Conservation (phyloP, 495 filamentous ascomycete genomes). For the Penicillium turbatum region DNA sequence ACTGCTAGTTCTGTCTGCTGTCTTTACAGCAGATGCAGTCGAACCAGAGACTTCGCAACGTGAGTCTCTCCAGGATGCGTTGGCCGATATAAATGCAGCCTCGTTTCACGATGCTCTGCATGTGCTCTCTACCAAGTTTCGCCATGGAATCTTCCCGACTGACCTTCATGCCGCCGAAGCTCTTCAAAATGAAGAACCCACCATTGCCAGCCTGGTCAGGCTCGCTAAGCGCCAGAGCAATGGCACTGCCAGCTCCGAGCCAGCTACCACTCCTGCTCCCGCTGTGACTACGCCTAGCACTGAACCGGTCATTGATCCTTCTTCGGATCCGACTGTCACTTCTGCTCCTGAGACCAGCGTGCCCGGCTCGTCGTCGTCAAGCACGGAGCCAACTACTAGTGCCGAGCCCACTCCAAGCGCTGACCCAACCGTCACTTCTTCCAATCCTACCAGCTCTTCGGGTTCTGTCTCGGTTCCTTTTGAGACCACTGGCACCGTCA, state of each 20-base stretch:
- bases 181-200: slow-evolving; percentile 43
- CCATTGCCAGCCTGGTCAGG: slow-evolving; percentile 40
- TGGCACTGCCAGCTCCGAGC: slow-evolving; percentile 21
- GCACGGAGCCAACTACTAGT: slow-evolving; percentile 1
- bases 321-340: neutral
- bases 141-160: slow-evolving; percentile 48
- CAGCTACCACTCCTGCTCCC: slow-evolving; percentile 10
- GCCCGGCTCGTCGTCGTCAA: slow-evolving; percentile 1
- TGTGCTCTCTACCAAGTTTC: slow-evolving; percentile 44
- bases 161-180: slow-evolving; percentile 46
- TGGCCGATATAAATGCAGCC: slow-evolving; percentile 36
- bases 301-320: neutral
- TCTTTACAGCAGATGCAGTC: slow-evolving; percentile 20
- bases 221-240: slow-evolving; percentile 41
- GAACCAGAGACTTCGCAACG: slow-evolving; percentile 13
- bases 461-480: slow-evolving; percentile 7
- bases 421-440: slow-evolving; percentile 1
- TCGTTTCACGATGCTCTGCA: slow-evolving; percentile 49
- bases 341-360: neutral
- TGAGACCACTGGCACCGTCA: neutral
- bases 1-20: slow-evolving; percentile 16
- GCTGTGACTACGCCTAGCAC: slow-evolving; percentile 13
- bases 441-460: slow-evolving; percentile 8
- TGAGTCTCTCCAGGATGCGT: slow-evolving; percentile 38
- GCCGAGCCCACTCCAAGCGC: slow-evolving; percentile 2